A percentile compares a stretch with the other conserved stretches of the same genome.
Evolutionary conservation across 2,329 filamentous ascomycete genomes (phyloP).

Genomic region (Sarocladium oryzae): DNA sequence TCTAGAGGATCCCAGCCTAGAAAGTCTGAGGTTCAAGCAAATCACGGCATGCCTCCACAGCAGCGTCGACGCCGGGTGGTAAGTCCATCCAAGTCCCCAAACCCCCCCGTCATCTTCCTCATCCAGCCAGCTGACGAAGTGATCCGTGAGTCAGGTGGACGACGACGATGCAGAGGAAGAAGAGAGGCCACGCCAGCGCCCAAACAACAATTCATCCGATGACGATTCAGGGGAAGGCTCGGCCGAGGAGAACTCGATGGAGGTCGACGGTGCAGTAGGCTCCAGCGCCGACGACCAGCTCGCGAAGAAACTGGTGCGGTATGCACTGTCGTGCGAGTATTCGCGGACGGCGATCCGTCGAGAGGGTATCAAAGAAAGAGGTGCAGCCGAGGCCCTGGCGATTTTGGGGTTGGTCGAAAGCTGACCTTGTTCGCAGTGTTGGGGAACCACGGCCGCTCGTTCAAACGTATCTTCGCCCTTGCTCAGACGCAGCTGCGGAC

Average conservation of each 20-base stretch:
- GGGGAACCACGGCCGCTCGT: conserved; percentile 61
- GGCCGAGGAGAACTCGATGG: conserved; percentile 32
- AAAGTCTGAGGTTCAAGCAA: too few relatives aligned
- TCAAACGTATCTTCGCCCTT: conserved; percentile 68
- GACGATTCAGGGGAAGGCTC: conserved; percentile 5
- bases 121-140: conserved; percentile 8
- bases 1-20: too few relatives aligned
- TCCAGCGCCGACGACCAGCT: conserved; percentile 43
- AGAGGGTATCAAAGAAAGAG: conserved; percentile 58
- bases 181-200: conserved; percentile 25
- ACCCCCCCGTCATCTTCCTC: not conserved
- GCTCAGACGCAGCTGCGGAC: conserved; percentile 66
- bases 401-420: too few relatives aligned
- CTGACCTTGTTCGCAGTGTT: conserved; percentile 48
- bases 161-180: conserved; percentile 28
- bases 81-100: conserved; percentile 12
- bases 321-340: conserved; percentile 60
- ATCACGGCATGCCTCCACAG: conserved; percentile 25
- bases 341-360: conserved; percentile 53
- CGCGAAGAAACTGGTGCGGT: conserved; percentile 62
- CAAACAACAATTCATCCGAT: conserved; percentile 13
- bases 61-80: conserved; percentile 28
- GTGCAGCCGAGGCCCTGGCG: conserved; percentile 29
- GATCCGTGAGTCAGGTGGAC: conserved; percentile 15
- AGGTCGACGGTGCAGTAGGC: conserved; percentile 22